Base-by-base conservation (phyloP, 306 rosid species). In the Sechiopsis laciniata region DNA sequence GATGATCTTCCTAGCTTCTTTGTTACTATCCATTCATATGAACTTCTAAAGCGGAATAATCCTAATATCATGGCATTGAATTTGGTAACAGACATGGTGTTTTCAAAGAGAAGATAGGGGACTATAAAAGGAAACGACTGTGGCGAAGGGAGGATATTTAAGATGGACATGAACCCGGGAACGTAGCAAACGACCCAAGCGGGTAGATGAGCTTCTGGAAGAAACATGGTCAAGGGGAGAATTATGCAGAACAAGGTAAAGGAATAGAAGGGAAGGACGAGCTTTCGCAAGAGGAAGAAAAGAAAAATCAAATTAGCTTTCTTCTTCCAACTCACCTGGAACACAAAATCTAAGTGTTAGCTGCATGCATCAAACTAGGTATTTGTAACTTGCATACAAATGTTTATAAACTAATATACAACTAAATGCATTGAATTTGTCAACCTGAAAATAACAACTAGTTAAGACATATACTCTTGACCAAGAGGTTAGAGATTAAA, bases 31-130 rank as follows among this genome's bases (percentile, higher is more conserved):
- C 99, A 94, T 82, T 94, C 97, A 2, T 94, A 94, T 35, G 97
- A 94, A 80, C 95, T 91, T 76, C 96, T 96, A 6, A 94, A 84
- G 73, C 86, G 97, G 76, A 94, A 85, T 62, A 94, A 85, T 67
- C 99, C 99, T 29, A 96, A 94, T 81, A 94, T 85, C 97, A 94
- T 94, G 82, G 99, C 99, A 85, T 94, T 90, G 75, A 94, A 94
- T 75, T 94, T 94, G 45, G 99, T 94, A 19, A 94, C 97, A 0
- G 99, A 91, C 99, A 94, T 91, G 52, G 99, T 94, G 82, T 91
- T 94, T 90, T 91, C 99, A 66, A 94, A 94, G 24, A 94, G 88
- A 77, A 94, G 99, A 85, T 86, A 94, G 21, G 97, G 99, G 53
- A 94, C 96, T 68, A 94, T 76, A 73, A 94, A 91, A 9, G 99